Conservation (phyloP, 1,284 basidiomycete species). For the Thelephora terrestris region DNA sequence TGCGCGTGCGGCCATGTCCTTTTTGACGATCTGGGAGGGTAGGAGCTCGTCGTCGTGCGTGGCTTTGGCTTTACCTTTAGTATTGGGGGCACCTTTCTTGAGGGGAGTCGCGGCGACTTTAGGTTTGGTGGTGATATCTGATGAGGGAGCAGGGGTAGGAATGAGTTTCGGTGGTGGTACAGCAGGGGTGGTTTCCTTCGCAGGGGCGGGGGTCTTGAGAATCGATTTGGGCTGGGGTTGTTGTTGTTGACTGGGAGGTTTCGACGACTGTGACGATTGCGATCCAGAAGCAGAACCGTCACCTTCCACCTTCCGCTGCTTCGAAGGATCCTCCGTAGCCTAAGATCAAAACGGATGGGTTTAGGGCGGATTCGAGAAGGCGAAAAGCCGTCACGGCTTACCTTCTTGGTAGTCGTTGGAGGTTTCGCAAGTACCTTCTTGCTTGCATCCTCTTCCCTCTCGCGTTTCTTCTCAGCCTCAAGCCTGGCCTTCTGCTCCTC, state of each 20-base stretch:
- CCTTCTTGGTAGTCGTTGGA: constrained; percentile 44
- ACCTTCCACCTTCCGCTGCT: constrained; percentile 51
- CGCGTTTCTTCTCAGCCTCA: constrained; percentile 52
- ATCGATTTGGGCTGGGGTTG: constrained; percentile 3
- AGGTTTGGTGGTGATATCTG: constrained; percentile 14
- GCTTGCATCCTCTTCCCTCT: constrained; percentile 62
- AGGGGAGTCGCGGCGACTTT: constrained; percentile 13
- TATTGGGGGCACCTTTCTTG: constrained; percentile 9
- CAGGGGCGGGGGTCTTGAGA: constrained; percentile 6
- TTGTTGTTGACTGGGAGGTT: background rate
- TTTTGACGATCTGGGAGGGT: constrained; percentile 53
- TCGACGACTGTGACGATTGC: background rate
- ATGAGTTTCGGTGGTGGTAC: constrained; percentile 7
- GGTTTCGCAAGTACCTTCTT: constrained; percentile 23
- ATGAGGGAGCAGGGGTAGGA: constrained; percentile 8
- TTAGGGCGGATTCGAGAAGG: too few species aligned
- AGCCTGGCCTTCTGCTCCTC: constrained; percentile 63
- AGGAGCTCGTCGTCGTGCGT: constrained; percentile 29
- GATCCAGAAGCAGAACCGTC: constrained; percentile 24
- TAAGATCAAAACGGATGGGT: constrained; percentile 4
- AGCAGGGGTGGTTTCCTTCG: constrained; percentile 7
- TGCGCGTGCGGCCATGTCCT: constrained; percentile 56
- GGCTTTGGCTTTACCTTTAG: constrained; percentile 35
- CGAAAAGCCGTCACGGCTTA: constrained; percentile 16
- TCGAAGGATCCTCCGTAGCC: constrained; percentile 53